These are phyloP conservation scores for Phascolomyces articulosus DNA, from an alignment of 371 early-diverging fungal species.

Conservation along the genomic window DNA sequence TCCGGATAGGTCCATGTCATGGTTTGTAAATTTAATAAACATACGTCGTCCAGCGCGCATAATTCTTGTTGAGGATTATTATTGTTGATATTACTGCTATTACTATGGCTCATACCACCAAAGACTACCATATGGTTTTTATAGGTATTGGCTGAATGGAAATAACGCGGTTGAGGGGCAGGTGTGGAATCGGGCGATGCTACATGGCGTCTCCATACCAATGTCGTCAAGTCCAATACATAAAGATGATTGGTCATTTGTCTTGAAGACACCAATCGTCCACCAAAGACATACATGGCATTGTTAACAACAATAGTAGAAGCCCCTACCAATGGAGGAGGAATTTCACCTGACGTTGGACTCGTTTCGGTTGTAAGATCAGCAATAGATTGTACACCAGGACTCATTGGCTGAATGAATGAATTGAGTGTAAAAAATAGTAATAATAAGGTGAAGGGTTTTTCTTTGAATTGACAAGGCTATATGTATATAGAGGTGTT, in stretches of 20 bases:
- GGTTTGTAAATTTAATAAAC: constrained; percentile 59
- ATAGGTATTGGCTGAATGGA: constrained; percentile 77
- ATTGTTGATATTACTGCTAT: constrained; percentile 12
- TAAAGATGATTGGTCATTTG: constrained; percentile 73
- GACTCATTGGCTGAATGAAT: constrained; percentile 31
- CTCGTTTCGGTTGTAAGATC: constrained; percentile 73
- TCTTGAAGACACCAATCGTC: constrained; percentile 66
- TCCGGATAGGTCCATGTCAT: constrained; percentile 62
- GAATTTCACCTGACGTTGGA: constrained; percentile 63
- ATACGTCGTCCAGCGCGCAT: constrained; percentile 67
- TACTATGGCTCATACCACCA: constrained; percentile 65
- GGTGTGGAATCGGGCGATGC: constrained; percentile 33
- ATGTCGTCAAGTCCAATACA: constrained; percentile 61
- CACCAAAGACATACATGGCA: constrained; percentile 72
- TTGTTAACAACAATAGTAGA: constrained; percentile 64
- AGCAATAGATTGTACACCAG: constrained; percentile 65
- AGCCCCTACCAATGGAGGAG: constrained; percentile 76
- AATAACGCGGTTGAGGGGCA: constrained; percentile 65
- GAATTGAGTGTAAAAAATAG: too few species aligned
- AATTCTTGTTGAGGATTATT: constrained; percentile 30
- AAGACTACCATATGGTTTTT: constrained; percentile 57
- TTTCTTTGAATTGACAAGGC: too few species aligned
- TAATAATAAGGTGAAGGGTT: too few species aligned
- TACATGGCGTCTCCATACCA: constrained; percentile 53
- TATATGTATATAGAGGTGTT: too few species aligned